Conservation (phyloP, 257 asterid species). For the Capsicum rhomboideum region DNA sequence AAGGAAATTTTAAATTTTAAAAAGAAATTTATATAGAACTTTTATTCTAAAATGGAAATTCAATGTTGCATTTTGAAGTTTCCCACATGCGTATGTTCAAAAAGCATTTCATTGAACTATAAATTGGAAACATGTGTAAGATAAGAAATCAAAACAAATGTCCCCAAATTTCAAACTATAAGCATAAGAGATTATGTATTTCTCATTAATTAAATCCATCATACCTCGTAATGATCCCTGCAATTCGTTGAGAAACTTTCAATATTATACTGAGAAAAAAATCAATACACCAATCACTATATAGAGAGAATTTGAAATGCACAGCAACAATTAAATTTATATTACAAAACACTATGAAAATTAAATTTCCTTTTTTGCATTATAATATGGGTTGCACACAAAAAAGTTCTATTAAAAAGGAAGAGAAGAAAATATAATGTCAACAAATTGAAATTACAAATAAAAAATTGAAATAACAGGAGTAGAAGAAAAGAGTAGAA, state of each 20-base stretch:
- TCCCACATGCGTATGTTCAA: no score
- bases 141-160: no score
- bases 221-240: neutral
- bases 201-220: neutral
- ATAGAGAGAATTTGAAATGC: neutral
- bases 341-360: neutral
- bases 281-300: neutral
- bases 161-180: no score
- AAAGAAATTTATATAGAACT: no score
- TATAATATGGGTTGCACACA: neutral
- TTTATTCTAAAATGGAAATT: no score
- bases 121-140: no score
- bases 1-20: no score
- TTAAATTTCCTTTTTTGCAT: neutral
- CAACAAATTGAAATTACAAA: no score
- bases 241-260: neutral
- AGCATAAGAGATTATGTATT: no score
- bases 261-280: neutral
- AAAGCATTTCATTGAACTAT: no score
- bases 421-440: neutral
- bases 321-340: neutral
- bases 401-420: neutral
- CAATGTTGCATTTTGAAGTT: no score
- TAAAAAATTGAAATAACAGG: no score
- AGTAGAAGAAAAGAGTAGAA: neutral